phyloP scores from a whole-genome alignment of 2,329 filamentous ascomycete genomes.

The Talaromyces sp. region DNA sequence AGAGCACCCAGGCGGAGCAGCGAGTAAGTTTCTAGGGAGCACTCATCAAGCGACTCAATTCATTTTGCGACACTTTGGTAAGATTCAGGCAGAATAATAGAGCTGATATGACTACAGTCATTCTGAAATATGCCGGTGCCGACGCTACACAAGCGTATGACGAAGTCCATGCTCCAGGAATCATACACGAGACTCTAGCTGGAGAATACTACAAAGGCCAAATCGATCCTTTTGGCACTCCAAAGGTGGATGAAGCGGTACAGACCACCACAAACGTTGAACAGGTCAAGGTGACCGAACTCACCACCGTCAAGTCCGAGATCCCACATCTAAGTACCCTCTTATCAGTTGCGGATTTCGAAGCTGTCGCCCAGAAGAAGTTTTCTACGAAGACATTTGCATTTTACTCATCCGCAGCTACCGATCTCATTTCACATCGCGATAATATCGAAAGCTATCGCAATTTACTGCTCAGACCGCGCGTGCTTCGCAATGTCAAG shows the following conservation, averaged over 20 bases:
- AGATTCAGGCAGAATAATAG: not conserved
- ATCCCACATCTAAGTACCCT: slow-evolving; percentile 7
- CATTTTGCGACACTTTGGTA: not conserved
- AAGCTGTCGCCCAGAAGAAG: slow-evolving; percentile 7
- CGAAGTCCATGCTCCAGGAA: slow-evolving; percentile 10
- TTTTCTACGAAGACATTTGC: slow-evolving; percentile 11
- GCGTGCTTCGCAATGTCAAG: slow-evolving; percentile 41
- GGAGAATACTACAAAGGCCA: not conserved
- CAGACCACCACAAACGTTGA: not conserved
- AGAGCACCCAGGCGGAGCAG: slow-evolving; percentile 78
- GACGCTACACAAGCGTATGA: slow-evolving; percentile 12
- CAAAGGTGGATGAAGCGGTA: not conserved
- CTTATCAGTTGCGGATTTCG: slow-evolving; percentile 5
- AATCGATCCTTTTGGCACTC: slow-evolving; percentile 4
- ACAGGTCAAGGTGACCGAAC: not conserved
- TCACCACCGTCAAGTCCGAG: not conserved
- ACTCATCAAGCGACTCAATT: not conserved
- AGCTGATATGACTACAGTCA: not conserved
- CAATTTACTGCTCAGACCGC: slow-evolving; percentile 38
- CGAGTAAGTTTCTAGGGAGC: not conserved
- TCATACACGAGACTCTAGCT: slow-evolving; percentile 2
- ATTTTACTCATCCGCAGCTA: slow-evolving; percentile 15
- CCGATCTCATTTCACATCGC: slow-evolving; percentile 11
- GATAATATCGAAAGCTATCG: slow-evolving; percentile 6
- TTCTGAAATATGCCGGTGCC: slow-evolving; percentile 11